These are phyloP conservation scores for Emergomyces pasteurianus DNA, from an alignment of 2,329 filamentous ascomycete genomes.

Conservation along the genomic window DNA sequence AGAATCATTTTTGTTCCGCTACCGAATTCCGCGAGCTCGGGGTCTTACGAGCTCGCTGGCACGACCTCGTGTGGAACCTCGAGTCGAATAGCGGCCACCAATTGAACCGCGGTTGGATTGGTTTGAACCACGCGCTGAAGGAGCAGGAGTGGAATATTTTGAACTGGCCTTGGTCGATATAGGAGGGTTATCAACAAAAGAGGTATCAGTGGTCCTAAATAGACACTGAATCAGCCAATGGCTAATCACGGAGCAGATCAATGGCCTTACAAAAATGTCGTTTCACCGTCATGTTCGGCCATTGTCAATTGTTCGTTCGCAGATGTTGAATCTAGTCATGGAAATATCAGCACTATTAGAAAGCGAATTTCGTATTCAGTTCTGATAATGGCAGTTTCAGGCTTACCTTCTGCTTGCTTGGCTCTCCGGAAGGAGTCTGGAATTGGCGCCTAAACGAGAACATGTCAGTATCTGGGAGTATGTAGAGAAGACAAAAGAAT, in stretches of 20 bases:
- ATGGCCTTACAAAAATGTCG: constrained; percentile 64
- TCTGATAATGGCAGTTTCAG: constrained; percentile 7
- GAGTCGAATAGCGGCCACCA: constrained; percentile 25
- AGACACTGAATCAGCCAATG: background rate
- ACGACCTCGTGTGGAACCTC: constrained; percentile 24
- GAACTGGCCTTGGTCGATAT: constrained; percentile 37
- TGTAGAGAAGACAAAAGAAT: background rate
- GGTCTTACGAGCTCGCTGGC: constrained; percentile 25
- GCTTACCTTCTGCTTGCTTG: constrained; percentile 44
- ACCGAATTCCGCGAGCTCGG: constrained; percentile 28
- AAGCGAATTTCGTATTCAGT: background rate
- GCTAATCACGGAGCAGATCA: background rate
- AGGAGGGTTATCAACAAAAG: constrained; percentile 76
- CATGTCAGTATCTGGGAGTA: background rate
- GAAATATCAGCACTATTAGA: background rate
- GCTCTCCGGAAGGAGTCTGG: constrained; percentile 67
- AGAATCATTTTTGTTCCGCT: constrained; percentile 8
- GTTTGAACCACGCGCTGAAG: constrained; percentile 14
- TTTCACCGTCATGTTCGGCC: constrained; percentile 48
- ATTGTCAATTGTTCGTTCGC: constrained; percentile 13
- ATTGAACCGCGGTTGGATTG: constrained; percentile 17
- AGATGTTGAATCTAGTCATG: background rate
- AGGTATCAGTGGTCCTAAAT: constrained; percentile 72
- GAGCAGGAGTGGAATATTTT: constrained; percentile 18
- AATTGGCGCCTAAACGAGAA: constrained; percentile 55